Conservation (phyloP, 768 basidiomycete species). For the Candolleomyces efflorescens region DNA sequence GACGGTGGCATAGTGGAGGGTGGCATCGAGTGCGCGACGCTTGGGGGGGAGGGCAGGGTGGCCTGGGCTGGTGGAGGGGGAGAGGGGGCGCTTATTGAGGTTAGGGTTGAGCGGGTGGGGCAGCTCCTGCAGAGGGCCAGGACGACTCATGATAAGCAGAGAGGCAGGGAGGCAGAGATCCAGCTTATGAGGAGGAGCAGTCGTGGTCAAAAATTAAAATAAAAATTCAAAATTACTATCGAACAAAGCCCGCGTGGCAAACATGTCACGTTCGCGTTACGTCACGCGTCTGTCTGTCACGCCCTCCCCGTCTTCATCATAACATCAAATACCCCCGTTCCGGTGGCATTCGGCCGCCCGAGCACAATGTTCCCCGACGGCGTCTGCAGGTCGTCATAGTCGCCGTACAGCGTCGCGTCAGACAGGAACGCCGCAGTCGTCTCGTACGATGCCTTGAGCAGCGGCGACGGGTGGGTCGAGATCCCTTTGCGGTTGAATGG, state of each 20-base stretch:
- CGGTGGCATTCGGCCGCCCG: constrained; percentile 81
- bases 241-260: constrained; percentile 14
- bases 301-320: constrained; percentile 41
- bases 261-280: constrained; percentile 29
- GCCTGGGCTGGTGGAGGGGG: constrained; percentile 36
- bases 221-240: constrained; percentile 10
- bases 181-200: constrained; percentile 8
- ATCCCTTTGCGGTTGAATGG: constrained; percentile 98
- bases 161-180: background rate
- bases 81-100: constrained; percentile 43
- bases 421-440: constrained; percentile 92
- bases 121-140: constrained; percentile 58
- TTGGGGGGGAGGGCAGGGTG: constrained; percentile 57
- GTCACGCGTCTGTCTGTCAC: constrained; percentile 8
- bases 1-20: constrained; percentile 24
- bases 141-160: constrained; percentile 28
- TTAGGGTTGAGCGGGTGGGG: constrained; percentile 39
- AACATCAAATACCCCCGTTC: constrained; percentile 94
- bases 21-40: constrained; percentile 58
- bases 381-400: constrained; percentile 88
- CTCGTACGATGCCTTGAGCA: constrained; percentile 97
- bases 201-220: constrained; percentile 12
- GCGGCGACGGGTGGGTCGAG: constrained; percentile 87
- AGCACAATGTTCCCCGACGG: constrained; percentile 92
- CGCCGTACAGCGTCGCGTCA: constrained; percentile 90